phyloP scores from a whole-genome alignment of 176 grass and related monocot species.

The Tuctoria greenei region DNA sequence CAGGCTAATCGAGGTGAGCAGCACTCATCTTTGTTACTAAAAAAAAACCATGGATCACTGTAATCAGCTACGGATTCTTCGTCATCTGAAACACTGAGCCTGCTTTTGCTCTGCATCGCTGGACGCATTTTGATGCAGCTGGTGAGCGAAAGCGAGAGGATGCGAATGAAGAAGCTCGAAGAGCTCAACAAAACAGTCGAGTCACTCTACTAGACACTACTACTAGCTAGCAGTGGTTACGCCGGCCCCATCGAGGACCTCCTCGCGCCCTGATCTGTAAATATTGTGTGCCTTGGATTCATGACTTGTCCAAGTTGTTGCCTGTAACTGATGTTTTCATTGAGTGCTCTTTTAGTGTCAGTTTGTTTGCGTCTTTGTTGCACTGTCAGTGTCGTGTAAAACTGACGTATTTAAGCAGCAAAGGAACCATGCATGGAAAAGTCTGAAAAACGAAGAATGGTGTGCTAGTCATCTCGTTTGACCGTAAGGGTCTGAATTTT shows the following conservation, averaged over 20 bases:
- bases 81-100: not conserved
- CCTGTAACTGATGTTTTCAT: constrained; percentile 23
- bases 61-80: not conserved
- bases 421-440: constrained; percentile 1
- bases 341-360: not conserved
- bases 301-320: constrained; percentile 34
- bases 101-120: constrained; percentile 4
- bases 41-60: not conserved
- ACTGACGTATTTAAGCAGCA: constrained; percentile 45
- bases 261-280: constrained; percentile 18
- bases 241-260: not conserved
- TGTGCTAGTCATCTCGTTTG: not conserved
- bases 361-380: constrained; percentile 37
- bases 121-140: constrained; percentile 45
- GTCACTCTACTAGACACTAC: constrained; percentile 54
- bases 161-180: constrained; percentile 98
- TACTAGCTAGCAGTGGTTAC: not conserved
- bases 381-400: constrained; percentile 41
- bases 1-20: constrained; percentile 77
- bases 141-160: constrained; percentile 88
- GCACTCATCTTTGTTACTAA: not conserved
- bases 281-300: constrained; percentile 25
- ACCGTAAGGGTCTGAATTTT: not conserved
- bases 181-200: constrained; percentile 92
- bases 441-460: not conserved